These are phyloP conservation scores for Sanghuangporus sanghuang DNA, from an alignment of 1,284 basidiomycete species.

Conservation along the genomic window DNA sequence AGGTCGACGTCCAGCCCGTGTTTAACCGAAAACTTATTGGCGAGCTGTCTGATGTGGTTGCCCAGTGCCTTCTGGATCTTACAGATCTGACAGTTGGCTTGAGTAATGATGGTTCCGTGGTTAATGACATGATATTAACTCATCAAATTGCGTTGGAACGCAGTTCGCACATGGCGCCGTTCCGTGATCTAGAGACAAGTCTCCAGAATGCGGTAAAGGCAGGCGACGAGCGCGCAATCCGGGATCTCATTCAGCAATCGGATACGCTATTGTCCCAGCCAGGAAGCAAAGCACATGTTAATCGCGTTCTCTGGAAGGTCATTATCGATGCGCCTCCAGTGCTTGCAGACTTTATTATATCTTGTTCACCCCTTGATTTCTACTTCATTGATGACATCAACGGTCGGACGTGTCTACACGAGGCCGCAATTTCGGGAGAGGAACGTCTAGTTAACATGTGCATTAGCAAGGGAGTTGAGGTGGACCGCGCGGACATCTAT, in stretches of 20 bases:
- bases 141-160: conserved; percentile 68
- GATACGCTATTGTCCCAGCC: conserved; percentile 56
- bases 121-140: conserved; percentile 53
- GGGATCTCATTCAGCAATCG: conserved; percentile 69
- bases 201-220: conserved; percentile 70
- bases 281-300: conserved; percentile 60
- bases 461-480: conserved; percentile 65
- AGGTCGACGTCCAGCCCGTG: conserved; percentile 97
- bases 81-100: conserved; percentile 79
- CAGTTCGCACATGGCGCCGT: conserved; percentile 58
- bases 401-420: conserved; percentile 91
- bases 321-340: conserved; percentile 75
- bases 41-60: conserved; percentile 92
- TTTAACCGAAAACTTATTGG: conserved; percentile 98
- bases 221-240: conserved; percentile 54
- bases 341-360: conserved; percentile 70
- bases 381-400: conserved; percentile 96
- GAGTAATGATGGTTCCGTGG: conserved; percentile 55
- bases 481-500: conserved; percentile 78
- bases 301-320: conserved; percentile 88
- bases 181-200: conserved; percentile 85
- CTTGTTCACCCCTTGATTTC: conserved; percentile 82
- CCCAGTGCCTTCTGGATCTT: conserved; percentile 88
- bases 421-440: conserved; percentile 84
- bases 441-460: conserved; percentile 81